Conservation (phyloP, 495 filamentous ascomycete genomes). For the Xanthoparmelia taractica region DNA sequence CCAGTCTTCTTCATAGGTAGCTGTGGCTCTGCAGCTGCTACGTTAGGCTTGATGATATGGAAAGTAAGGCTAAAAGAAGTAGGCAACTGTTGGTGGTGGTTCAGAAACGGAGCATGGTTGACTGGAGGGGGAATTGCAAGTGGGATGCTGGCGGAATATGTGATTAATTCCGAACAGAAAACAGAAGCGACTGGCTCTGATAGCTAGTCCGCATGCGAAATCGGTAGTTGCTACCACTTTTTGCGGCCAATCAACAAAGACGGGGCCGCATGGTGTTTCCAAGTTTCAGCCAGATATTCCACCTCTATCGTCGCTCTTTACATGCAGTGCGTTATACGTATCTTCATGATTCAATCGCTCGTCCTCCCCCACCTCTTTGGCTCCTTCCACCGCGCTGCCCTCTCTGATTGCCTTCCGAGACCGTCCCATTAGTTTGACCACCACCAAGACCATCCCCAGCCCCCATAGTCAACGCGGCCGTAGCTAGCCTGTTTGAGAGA, state of each 20-base stretch:
- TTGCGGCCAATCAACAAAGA: neutral
- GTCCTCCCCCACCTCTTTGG: constrained; percentile 23
- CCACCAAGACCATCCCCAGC: constrained; percentile 38
- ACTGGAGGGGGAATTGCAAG: constrained; percentile 60
- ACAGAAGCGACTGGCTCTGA: neutral
- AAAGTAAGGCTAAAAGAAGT: constrained; percentile 77
- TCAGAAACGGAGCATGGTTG: constrained; percentile 63
- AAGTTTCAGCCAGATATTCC: constrained; percentile 7
- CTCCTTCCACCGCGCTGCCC: constrained; percentile 45
- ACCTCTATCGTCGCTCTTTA: constrained; percentile 13
- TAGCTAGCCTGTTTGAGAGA: constrained; percentile 86
- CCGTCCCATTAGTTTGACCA: constrained; percentile 25
- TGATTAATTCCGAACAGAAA: constrained; percentile 16
- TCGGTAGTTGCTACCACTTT: neutral
- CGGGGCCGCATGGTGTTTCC: neutral
- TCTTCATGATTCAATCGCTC: constrained; percentile 6
- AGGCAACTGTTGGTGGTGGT: constrained; percentile 96
- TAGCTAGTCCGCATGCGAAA: neutral
- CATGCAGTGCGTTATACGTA: constrained; percentile 6
- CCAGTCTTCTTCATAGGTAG: constrained; percentile 79
- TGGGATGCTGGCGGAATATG: constrained; percentile 59
- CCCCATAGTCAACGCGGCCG: constrained; percentile 64
- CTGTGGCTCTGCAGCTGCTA: constrained; percentile 71
- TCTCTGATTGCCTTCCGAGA: constrained; percentile 35
- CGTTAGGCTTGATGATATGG: constrained; percentile 81